phyloP scores from a whole-genome alignment of 2,329 filamentous ascomycete species.

The Talaromyces sp. region DNA sequence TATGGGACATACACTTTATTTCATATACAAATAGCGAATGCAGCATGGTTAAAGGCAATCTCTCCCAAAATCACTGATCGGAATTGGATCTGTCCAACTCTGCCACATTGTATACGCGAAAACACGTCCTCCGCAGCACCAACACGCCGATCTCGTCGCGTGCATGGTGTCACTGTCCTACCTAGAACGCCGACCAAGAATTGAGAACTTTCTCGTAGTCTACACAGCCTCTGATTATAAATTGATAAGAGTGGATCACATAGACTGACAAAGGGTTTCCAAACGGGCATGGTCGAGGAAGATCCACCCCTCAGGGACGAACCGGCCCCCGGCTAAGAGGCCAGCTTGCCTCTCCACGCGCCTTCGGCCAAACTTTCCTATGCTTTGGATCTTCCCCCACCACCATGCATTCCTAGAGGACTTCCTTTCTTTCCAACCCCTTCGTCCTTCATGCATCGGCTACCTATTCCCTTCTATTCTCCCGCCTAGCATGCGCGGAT shows the following conservation, averaged over 20 bases:
- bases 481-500: constrained; percentile 1
- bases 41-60: too few species aligned
- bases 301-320: background rate
- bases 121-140: background rate
- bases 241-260: background rate
- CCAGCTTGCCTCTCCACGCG: constrained; percentile 25
- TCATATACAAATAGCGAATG: too few species aligned
- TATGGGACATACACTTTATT: too few species aligned
- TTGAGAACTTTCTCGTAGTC: too few species aligned
- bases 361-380: constrained; percentile 5
- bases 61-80: too few species aligned
- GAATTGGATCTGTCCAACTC: background rate
- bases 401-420: constrained; percentile 19
- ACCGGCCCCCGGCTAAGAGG: constrained; percentile 11
- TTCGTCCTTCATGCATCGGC: constrained; percentile 13
- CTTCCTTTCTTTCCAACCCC: constrained; percentile 1
- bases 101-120: background rate
- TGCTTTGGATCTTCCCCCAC: constrained; percentile 1
- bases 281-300: background rate
- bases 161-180: constrained; percentile 9
- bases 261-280: background rate
- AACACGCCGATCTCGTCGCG: too few species aligned
- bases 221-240: background rate
- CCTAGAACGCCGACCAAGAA: background rate
- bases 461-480: constrained; percentile 7